phyloP scores from a whole-genome alignment of 306 rosid species.

The Canavalia gladiata region DNA sequence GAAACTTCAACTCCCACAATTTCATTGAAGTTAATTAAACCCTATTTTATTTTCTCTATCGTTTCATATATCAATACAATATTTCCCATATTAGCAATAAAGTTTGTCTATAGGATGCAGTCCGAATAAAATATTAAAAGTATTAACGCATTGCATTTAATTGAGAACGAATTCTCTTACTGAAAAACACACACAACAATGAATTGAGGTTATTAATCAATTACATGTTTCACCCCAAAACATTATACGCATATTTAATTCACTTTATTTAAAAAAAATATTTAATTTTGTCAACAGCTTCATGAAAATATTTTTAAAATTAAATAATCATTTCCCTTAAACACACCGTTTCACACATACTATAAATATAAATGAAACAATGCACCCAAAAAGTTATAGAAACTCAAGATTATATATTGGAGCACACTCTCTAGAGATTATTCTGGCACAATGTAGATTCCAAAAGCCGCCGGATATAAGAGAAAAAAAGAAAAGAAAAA shows the following conservation, averaged over 20 bases:
- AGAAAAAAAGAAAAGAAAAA: neutral
- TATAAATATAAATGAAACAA: neutral
- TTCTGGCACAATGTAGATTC: constrained; percentile 50
- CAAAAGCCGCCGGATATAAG: constrained; percentile 43
- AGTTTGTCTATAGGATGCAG: neutral
- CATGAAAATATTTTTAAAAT: no score
- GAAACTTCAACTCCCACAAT: neutral
- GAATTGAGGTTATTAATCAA: neutral
- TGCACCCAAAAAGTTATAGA: constrained; percentile 11
- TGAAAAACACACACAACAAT: neutral
- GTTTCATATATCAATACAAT: neutral
- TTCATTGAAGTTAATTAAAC: constrained; percentile 17
- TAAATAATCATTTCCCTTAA: neutral
- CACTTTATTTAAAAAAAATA: neutral
- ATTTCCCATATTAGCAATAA: neutral
- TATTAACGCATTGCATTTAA: neutral
- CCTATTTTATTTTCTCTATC: neutral
- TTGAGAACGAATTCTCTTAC: neutral
- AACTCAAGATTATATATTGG: constrained; percentile 31
- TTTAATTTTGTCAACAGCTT: neutral
- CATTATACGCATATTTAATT: neutral
- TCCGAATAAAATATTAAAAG: neutral
- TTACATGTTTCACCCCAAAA: neutral
- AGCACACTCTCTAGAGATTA: constrained; percentile 16
- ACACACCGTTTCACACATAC: neutral